These are phyloP conservation scores for Eremothecium coryli DNA, from an alignment of 1,139 yeast species.

Conservation along the genomic window DNA sequence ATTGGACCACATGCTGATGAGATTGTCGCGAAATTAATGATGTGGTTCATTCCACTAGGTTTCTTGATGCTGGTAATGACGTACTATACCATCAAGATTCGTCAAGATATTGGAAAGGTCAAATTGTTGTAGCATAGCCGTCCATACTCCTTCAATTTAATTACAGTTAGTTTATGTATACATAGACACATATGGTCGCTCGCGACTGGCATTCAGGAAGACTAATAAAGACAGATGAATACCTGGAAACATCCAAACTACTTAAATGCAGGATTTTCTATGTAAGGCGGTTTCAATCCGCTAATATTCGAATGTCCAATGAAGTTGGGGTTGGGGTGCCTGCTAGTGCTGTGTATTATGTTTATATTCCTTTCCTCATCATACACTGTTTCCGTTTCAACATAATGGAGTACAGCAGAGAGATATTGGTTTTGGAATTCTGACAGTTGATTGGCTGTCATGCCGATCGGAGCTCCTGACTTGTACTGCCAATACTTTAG, in stretches of 20 bases:
- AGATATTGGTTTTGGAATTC: constrained; percentile 22
- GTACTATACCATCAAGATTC: constrained; percentile 33
- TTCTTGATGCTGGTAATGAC: constrained; percentile 31
- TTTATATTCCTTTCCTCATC: constrained; percentile 31
- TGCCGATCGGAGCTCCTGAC: constrained; percentile 31
- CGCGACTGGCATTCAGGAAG: no score
- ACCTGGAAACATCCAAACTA: no score
- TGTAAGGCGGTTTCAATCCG: constrained; percentile 37
- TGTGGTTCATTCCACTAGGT: constrained; percentile 32
- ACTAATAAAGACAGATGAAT: background rate
- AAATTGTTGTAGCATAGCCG: constrained; percentile 31
- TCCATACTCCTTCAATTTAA: no score
- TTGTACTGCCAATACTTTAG: constrained; percentile 34
- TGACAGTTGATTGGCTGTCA: constrained; percentile 20
- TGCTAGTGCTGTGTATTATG: constrained; percentile 31
- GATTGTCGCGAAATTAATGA: constrained; percentile 28
- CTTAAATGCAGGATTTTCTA: constrained; percentile 5
- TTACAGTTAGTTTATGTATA: no score
- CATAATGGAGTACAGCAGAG: constrained; percentile 23
- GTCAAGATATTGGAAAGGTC: constrained; percentile 34
- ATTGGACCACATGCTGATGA: constrained; percentile 29
- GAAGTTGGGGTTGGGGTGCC: constrained; percentile 40
- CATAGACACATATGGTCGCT: no score
- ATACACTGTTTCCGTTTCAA: constrained; percentile 23
- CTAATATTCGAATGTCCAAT: constrained; percentile 37